Base-by-base conservation (phyloP, 2,329 filamentous ascomycete genomes). In the Colletotrichum aenigma region DNA sequence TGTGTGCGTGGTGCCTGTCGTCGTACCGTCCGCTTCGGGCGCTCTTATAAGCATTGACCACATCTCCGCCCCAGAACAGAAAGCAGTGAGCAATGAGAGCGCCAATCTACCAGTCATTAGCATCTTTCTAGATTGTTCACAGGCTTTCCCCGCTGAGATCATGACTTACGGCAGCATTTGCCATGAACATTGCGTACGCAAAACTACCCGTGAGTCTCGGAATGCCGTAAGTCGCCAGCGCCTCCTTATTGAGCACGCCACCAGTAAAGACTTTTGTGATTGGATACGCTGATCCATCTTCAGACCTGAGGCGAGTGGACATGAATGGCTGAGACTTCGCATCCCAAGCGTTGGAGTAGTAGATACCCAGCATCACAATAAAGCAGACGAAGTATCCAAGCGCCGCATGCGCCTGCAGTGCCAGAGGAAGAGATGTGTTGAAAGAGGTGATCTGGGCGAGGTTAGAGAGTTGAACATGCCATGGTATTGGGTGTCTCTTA, bases 51-150 rank as follows among this genome's bases (percentile, higher is more conserved):
- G 90, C 83, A 8, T 79, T 79, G 4, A 83, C 62, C n/a, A 91
- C 84, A 73, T 92, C 90, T 6, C 84, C 84, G 5, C 90, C 88
- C 88, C 89, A 91, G 79, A 92, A 92, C 7, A 91, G 79, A 66
- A 88, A 73, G 76, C 86, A 88, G 76, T 92, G 90, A 4, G 85
- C 80, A 32, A 91, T 83, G 28, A 91, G 79, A 7, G 90, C 90
- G 3, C 90, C 90, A 65, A 92, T 92, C 86, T 89, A 74, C n/a
- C 38, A 28, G 2, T 3, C 4, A 6, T 80, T 12, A 80, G 71
- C 66, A 74, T n/a, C 71, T 13, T 3, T 16, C 8, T 43, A 6
- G 15, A 32, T 24, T 24, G 24, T 24, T 24, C 24, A 24, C 24
- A 24, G 24, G 24, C 3, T 30, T 21, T 18, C 2, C 21, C 66